Conservation (phyloP, 148 eudicot species). For the Chenopodium quinoa region DNA sequence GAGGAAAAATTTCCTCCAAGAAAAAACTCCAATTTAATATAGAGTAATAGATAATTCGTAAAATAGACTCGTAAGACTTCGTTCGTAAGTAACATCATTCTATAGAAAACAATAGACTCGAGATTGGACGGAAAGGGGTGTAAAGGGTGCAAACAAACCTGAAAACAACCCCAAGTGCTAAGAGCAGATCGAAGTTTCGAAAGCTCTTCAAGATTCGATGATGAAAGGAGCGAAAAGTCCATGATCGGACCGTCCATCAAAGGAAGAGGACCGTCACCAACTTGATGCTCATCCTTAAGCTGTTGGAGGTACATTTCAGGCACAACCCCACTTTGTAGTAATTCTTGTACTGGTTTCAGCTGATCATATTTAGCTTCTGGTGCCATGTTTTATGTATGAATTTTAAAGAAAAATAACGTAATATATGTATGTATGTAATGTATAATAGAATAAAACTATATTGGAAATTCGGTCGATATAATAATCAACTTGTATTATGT, state of each 20-base stretch:
- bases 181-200: conserved; percentile 45
- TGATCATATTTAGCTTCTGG: not conserved
- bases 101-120: too few species aligned
- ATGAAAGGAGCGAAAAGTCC: conserved; percentile 6
- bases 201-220: conserved; percentile 24
- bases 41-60: too few species aligned
- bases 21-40: too few species aligned
- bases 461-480: not conserved
- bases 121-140: too few species aligned
- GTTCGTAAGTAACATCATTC: too few species aligned
- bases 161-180: conserved; percentile 36
- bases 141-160: not conserved
- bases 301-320: conserved; percentile 4
- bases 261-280: not conserved
- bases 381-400: not conserved
- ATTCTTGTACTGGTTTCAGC: conserved; percentile 8
- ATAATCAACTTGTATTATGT: not conserved
- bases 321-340: not conserved
- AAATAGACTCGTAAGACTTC: too few species aligned
- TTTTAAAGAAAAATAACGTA: not conserved
- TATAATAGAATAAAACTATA: too few species aligned
- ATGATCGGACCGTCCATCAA: conserved; percentile 17
- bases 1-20: too few species aligned
- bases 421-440: too few species aligned
- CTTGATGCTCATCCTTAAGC: not conserved